Percentiles rank a stretch among this genome's conserved stretches.
Evolutionary conservation across 2,329 filamentous ascomycete genomes (phyloP).

Genomic region (Graphium sp.): DNA sequence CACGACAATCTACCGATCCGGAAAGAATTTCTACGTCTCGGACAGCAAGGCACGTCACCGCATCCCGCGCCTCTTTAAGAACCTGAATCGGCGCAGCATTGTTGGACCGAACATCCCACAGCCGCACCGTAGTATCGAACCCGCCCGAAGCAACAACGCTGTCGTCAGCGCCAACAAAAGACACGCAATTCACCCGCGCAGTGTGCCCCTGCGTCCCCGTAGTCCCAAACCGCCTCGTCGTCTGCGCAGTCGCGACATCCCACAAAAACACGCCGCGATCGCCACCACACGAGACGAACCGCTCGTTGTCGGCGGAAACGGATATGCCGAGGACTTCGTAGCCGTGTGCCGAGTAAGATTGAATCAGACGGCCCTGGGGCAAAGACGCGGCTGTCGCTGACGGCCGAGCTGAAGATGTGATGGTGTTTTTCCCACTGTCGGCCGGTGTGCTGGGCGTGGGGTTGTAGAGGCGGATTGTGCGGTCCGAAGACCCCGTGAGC

Average conservation of each 20-base stretch:
- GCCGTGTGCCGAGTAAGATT: constrained; percentile 78
- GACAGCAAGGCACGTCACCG: constrained; percentile 34
- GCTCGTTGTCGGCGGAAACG: constrained; percentile 61
- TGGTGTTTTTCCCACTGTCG: constrained; percentile 14
- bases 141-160: constrained; percentile 55
- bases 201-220: constrained; percentile 46
- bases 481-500: constrained; percentile 74
- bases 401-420: constrained; percentile 12
- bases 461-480: constrained; percentile 75
- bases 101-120: constrained; percentile 53
- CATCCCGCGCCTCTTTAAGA: constrained; percentile 56
- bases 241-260: constrained; percentile 74
- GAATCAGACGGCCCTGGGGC: constrained; percentile 50
- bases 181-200: constrained; percentile 60
- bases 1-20: constrained; percentile 71
- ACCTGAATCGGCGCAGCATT: constrained; percentile 51
- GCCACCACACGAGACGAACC: constrained; percentile 75
- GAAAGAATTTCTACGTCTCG: constrained; percentile 43
- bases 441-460: constrained; percentile 33
- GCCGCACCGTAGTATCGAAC: constrained; percentile 57
- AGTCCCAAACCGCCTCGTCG: constrained; percentile 55
- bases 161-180: constrained; percentile 63
- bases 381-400: constrained; percentile 12
- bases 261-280: constrained; percentile 86
- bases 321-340: constrained; percentile 78